Percentiles rank a stretch among this genome's conserved stretches.
phyloP scores from a whole-genome alignment of 805 yeast species.

The Wickerhamiella dianesei region DNA sequence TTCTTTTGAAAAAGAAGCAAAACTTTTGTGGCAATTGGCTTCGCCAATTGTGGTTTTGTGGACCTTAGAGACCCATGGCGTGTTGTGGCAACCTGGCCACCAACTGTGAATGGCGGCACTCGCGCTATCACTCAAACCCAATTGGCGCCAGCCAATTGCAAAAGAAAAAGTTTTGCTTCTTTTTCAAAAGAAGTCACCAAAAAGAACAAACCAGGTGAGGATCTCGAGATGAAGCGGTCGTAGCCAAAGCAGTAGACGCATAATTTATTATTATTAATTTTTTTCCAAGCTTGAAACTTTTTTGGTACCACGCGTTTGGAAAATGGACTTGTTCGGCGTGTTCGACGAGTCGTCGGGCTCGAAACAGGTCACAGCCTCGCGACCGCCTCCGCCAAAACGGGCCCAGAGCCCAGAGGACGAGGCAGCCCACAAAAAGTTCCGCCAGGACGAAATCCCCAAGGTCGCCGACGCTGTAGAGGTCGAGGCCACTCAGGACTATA shows the following conservation, averaged over 20 bases:
- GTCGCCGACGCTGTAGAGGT: slow-evolving; percentile 19
- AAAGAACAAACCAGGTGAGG: no score
- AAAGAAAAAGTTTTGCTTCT: no score
- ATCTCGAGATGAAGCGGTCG: no score
- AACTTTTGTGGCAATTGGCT: no score
- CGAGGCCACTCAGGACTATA: slow-evolving; percentile 14
- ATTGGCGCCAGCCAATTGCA: no score
- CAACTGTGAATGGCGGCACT: not conserved
- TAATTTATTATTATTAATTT: no score
- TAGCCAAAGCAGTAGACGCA: not conserved
- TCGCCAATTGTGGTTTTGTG: no score
- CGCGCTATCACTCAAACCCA: not conserved
- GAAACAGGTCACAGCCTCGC: not conserved
- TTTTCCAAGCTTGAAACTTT: not conserved
- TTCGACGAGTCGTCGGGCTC: slow-evolving; percentile 16
- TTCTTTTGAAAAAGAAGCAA: no score
- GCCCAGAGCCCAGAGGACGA: slow-evolving; percentile 1
- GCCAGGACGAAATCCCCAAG: slow-evolving; percentile 6
- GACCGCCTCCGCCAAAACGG: not conserved
- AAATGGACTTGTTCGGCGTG: slow-evolving; percentile 20
- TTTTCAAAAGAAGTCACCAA: no score
- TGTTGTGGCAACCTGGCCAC: no score
- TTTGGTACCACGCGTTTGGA: not conserved
- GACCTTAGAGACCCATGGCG: no score
- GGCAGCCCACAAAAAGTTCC: not conserved